These are phyloP conservation scores for Millerozyma acaciae DNA, from an alignment of 805 yeast species.

Conservation along the genomic window DNA sequence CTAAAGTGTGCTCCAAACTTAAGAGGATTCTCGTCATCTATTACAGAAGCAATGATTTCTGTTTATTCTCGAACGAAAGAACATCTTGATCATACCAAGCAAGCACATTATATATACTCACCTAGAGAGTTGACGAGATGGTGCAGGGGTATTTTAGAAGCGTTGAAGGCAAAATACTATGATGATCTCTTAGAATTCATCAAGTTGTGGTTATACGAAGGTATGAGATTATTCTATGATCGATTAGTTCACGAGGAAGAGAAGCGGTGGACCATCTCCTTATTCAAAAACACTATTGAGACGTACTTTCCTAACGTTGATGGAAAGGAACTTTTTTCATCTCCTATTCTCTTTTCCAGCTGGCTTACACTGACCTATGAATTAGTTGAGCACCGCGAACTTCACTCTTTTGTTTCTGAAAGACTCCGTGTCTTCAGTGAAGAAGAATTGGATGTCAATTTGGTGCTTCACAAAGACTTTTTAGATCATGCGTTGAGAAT, in stretches of 20 bases:
- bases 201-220: conserved; percentile 80
- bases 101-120: conserved; percentile 68
- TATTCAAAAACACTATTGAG: conserved; percentile 27
- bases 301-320: conserved; percentile 47
- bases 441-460: conserved; percentile 61
- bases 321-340: conserved; percentile 26
- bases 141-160: conserved; percentile 68
- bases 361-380: conserved; percentile 70
- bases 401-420: conserved; percentile 55
- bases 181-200: conserved; percentile 43
- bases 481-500: conserved; percentile 73
- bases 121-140: conserved; percentile 92
- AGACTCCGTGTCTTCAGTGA: conserved; percentile 70
- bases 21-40: conserved; percentile 45
- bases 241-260: conserved; percentile 51
- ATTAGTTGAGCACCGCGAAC: conserved; percentile 46
- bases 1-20: conserved; percentile 60
- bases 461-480: conserved; percentile 65
- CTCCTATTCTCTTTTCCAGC: conserved; percentile 63
- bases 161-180: conserved; percentile 35
- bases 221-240: conserved; percentile 71
- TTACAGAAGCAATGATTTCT: conserved; percentile 65
- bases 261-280: conserved; percentile 44
- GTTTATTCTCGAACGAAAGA: conserved; percentile 48
- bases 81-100: conserved; percentile 33